phyloP scores from a whole-genome alignment of 352 stramenopile genomes.

The Pythium apleroticum region DNA sequence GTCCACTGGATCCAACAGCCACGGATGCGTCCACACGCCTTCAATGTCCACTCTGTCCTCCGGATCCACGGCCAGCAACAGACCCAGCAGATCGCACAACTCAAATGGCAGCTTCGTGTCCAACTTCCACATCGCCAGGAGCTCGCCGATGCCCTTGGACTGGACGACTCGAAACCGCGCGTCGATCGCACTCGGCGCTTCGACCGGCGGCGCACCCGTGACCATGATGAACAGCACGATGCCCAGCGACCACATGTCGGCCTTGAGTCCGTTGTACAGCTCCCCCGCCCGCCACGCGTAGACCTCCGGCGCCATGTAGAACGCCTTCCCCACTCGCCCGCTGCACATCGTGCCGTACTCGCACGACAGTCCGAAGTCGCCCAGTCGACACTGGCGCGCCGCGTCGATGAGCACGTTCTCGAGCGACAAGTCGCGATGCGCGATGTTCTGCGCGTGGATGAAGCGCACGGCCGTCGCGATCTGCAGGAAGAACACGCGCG shows the following conservation, averaged over 20 bases:
- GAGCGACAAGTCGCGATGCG: slow-evolving; percentile 64
- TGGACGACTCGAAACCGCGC: slow-evolving; percentile 55
- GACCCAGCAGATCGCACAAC: slow-evolving; percentile 36
- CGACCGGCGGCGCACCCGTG: slow-evolving; percentile 53
- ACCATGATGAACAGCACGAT: slow-evolving; percentile 66
- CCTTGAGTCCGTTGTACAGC: slow-evolving; percentile 47
- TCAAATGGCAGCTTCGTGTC: slow-evolving; percentile 32
- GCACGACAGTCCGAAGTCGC: slow-evolving; percentile 59
- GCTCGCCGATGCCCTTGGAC: slow-evolving; percentile 33
- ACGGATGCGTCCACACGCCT: slow-evolving; percentile 40
- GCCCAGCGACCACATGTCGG: slow-evolving; percentile 67
- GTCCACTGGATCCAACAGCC: slow-evolving; percentile 29
- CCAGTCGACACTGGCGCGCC: slow-evolving; percentile 40
- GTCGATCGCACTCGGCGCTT: slow-evolving; percentile 40
- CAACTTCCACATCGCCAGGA: slow-evolving; percentile 44
- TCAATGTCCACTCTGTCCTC: slow-evolving; percentile 35
- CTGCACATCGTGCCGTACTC: slow-evolving; percentile 34
- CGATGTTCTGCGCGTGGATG: slow-evolving; percentile 51
- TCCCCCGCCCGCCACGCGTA: slow-evolving; percentile 23
- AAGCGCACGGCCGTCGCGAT: slow-evolving; percentile 47
- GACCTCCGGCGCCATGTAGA: slow-evolving; percentile 74
- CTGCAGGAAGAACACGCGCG: slow-evolving; percentile 44
- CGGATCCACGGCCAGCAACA: slow-evolving; percentile 41
- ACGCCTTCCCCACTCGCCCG: slow-evolving; percentile 53
- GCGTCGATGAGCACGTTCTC: slow-evolving; percentile 67